A percentile compares a stretch with the other conserved stretches of the same genome.
Evolutionary conservation across 2,329 filamentous ascomycete species (phyloP).

Genomic region (Paraphoma chrysanthemicola): DNA sequence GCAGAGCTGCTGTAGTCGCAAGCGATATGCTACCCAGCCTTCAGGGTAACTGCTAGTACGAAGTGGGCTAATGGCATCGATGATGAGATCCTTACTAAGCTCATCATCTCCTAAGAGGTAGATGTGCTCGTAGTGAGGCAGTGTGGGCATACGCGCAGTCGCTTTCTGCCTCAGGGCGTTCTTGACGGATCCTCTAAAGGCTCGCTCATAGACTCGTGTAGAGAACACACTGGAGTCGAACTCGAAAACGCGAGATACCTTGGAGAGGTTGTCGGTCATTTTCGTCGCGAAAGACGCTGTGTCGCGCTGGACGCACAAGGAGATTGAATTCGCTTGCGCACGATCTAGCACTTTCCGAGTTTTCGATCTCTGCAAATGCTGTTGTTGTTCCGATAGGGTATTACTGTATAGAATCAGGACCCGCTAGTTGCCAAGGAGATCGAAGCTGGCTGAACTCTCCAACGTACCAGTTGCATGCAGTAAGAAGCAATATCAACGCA

Average conservation of each 20-base stretch:
- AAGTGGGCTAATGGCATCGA: background rate
- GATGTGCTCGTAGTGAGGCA: background rate
- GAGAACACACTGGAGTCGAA: conserved; percentile 17
- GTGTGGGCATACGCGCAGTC: background rate
- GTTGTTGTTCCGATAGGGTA: conserved; percentile 14
- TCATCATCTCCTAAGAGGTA: background rate
- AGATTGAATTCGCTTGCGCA: conserved; percentile 13
- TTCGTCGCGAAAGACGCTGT: conserved; percentile 3
- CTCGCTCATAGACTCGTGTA: conserved; percentile 9
- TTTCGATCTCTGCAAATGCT: conserved; percentile 6
- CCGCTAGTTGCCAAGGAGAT: too few relatives aligned
- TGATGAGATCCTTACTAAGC: background rate
- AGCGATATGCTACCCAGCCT: background rate
- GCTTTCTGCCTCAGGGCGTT: conserved; percentile 1
- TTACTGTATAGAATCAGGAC: conserved; percentile 3
- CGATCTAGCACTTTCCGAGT: conserved; percentile 8
- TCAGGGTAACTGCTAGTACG: background rate
- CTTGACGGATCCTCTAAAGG: conserved; percentile 10
- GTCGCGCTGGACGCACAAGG: conserved; percentile 16
- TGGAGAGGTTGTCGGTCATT: conserved; percentile 18
- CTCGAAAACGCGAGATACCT: conserved; percentile 17
- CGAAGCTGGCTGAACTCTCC: too few relatives aligned
- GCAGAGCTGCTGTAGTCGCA: background rate
- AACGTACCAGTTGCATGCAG: conserved; percentile 18
- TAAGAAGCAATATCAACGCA: conserved; percentile 20